Base-by-base conservation (phyloP, 768 basidiomycete species). In the Crassisporium funariophilum region DNA sequence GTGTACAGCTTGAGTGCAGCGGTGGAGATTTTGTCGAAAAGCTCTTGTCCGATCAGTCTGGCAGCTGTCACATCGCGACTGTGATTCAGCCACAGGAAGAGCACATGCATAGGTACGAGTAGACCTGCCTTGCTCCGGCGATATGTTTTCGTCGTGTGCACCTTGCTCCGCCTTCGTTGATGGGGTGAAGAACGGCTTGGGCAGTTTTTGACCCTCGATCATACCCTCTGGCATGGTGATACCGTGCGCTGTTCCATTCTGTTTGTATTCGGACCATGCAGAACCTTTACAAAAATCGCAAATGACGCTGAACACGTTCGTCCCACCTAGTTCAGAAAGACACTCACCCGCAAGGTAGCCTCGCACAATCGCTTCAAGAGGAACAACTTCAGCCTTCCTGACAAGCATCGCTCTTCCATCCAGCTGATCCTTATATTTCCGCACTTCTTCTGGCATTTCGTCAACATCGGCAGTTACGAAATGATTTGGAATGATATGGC, bases 151-250 rank as follows among this genome's bases (percentile, higher is more conserved):
- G 64, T 99, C 97, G 60, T 99, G 95, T 35, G 78, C 75, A 1
- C 97, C 97, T 58, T 88, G 84, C 45, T 92, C 93, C 1, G 95
- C 97, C 64, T 99, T 98, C 5, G 97, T 98, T 0, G 93, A 95
- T 0, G 97, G 97, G 0, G 97, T 99, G 65, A 99, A 95, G 21
- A 98, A 69, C 1, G 95, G 90, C 49, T 84, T 71, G 1, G 85
- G 79, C 16, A 99, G 71, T 60, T 87, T 84, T 55, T 91, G 78
- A 1, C 88, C 91, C 72, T 99, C 95, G n/a, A 82, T 73, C 41
- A 97, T 71, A 7, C 85, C 91, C 4, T 76, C 66, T 0, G 89
- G 86, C 40, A 97, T 71, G 6, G 72, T 60, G 20, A 97, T 91
- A 1, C 89, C 89, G 57, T 98, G 95, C 4, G 95, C 86, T 0